A percentile compares a stretch with the other conserved stretches of the same genome.
Conservation (phyloP, 1,139 yeast species). For the Candida pseudoviswanathii region DNA sequence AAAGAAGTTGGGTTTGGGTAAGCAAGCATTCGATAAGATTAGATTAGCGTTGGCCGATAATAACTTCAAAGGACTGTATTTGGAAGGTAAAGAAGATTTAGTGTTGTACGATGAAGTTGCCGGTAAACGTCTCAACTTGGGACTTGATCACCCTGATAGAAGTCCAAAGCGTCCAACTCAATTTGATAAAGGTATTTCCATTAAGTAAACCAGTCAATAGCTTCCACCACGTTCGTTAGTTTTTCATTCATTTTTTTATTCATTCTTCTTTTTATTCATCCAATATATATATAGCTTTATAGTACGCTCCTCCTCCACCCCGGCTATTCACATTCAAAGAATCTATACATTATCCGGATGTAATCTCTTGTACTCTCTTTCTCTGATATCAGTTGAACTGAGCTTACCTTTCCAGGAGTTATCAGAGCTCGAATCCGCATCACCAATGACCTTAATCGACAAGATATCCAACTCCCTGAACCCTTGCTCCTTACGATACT, state of each 20-base stretch:
- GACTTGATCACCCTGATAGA: conserved; percentile 87
- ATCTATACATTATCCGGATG: neutral
- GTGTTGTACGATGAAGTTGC: conserved; percentile 56
- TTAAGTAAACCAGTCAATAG: conserved; percentile 23
- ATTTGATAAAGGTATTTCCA: conserved; percentile 64
- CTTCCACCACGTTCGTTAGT: neutral
- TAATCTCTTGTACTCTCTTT: conserved; percentile 18
- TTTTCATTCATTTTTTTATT: conserved; percentile 3
- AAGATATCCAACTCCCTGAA: conserved; percentile 56
- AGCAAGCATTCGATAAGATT: conserved; percentile 75
- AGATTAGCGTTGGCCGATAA: conserved; percentile 59
- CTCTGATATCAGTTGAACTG: conserved; percentile 70
- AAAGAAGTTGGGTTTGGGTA: conserved; percentile 69
- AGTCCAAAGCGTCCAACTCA: conserved; percentile 47
- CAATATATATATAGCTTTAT: neutral
- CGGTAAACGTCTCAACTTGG: conserved; percentile 54
- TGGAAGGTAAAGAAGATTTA: conserved; percentile 56
- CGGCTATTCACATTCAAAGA: neutral
- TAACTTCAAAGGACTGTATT: conserved; percentile 44
- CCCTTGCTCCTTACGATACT: conserved; percentile 57
- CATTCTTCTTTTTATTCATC: conserved; percentile 6
- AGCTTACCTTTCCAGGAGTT: conserved; percentile 66
- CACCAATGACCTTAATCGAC: conserved; percentile 71
- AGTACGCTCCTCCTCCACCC: neutral
- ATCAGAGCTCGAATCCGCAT: conserved; percentile 48